Percentiles rank a stretch among this genome's conserved stretches.
Conservation (phyloP, 2,329 filamentous ascomycete species). For the Diplocarpon rosae region DNA sequence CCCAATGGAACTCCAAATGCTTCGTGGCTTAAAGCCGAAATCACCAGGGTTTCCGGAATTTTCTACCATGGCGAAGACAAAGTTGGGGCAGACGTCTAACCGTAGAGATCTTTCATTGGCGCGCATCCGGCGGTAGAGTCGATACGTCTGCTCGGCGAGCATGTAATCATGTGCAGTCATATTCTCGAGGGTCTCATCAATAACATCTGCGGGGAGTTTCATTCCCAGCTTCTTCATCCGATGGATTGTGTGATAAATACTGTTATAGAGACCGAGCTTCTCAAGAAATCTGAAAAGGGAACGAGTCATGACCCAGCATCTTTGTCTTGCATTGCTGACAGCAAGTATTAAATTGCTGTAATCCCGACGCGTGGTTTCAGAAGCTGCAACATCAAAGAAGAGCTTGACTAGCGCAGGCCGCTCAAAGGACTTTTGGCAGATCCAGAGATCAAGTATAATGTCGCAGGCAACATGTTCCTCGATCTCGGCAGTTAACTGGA, state of each 20-base stretch:
- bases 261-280: slow-evolving; percentile 6
- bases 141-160: slow-evolving; percentile 8
- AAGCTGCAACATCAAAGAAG: slow-evolving; percentile 8
- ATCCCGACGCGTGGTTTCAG: not conserved
- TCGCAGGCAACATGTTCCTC: not conserved
- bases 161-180: slow-evolving; percentile 8
- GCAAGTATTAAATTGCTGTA: slow-evolving; percentile 7
- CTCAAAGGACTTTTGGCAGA: slow-evolving; percentile 8
- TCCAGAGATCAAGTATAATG: slow-evolving; percentile 18
- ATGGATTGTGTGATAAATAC: slow-evolving; percentile 5
- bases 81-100: slow-evolving; percentile 9
- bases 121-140: slow-evolving; percentile 5
- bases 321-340: slow-evolving; percentile 10
- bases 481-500: not conserved
- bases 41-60: slow-evolving; percentile 2
- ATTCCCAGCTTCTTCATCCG: slow-evolving; percentile 5
- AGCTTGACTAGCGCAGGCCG: slow-evolving; percentile 7
- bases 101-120: slow-evolving; percentile 2
- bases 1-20: slow-evolving; percentile 18
- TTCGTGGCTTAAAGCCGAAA: too few relatives aligned
- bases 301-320: slow-evolving; percentile 1
- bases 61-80: slow-evolving; percentile 18
- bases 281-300: slow-evolving; percentile 9
- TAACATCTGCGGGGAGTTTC: slow-evolving; percentile 7
- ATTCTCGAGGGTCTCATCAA: slow-evolving; percentile 8